Evolutionary conservation across 2,329 filamentous ascomycete species (phyloP), one percentile per base, ranked within the genome.

Genomic region (Gnomoniopsis sp.): DNA sequence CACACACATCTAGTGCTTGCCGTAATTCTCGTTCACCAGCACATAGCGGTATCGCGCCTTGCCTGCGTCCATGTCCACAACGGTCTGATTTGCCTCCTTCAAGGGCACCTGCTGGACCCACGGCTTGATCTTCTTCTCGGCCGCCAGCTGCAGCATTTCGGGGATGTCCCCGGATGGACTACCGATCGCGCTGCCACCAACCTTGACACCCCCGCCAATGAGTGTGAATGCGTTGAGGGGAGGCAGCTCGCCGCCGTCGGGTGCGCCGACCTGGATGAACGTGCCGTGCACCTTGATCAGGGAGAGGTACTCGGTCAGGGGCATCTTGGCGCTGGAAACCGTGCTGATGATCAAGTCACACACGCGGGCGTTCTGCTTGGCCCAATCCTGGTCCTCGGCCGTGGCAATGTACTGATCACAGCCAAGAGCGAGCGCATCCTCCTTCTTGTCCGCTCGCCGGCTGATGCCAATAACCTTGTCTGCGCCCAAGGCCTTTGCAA

Each of bases 401-500:
- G 71, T 72, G 11, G 71, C 71, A 49, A 73, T 69, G 44, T 72
- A 72, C 75, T 63, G 75, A 74, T 82, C 80, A 1, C 83, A 84
- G 17, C 84, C 84, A 68, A 87, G 78, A 59, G 79, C 77, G 52
- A 77, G 68, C 1, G 78, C 82, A 63, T 87, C 83, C 0, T 73
- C 75, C 50, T 72, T 75, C 75, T 87, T 87, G 55, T 70, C 69
- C 6, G 68, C 69, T 6, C 72, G 77, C 23, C 83, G 76, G 14
- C 81, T 85, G 65, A 86, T 85, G 11, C 78, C 83, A 15, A 85
- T 77, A 8, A 86, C 79, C 44, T 78, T 77, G 52, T 87, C 82
- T 19, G 82, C 83, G 12, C 82, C 84, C 14, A 90, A 70, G 1
- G 88, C 88, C 69, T 84, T 86, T 1, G 88, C 88, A 65, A 84